Percentiles rank a stretch among this genome's conserved stretches.
These are phyloP conservation scores for Penicillium sp. DNA, from an alignment of 2,329 filamentous ascomycete genomes.

Conservation along the genomic window DNA sequence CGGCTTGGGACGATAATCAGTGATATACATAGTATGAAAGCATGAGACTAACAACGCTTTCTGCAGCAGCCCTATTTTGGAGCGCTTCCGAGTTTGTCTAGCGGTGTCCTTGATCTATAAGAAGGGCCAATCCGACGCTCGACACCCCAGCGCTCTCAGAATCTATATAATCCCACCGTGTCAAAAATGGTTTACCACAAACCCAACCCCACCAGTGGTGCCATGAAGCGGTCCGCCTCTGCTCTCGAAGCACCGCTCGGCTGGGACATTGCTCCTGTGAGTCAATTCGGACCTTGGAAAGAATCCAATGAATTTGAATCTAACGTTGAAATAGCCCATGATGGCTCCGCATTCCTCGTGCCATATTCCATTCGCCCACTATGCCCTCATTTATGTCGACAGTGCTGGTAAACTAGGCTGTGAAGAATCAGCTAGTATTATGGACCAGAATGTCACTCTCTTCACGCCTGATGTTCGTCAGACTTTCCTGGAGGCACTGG, in stretches of 20 bases:
- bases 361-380: slow-evolving; percentile 38
- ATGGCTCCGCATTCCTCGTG: slow-evolving; percentile 28
- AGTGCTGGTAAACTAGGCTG: slow-evolving; percentile 38
- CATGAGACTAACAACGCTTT: slow-evolving; percentile 11
- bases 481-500: slow-evolving; percentile 40
- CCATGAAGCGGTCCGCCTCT: slow-evolving; percentile 37
- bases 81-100: slow-evolving; percentile 1
- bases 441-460: slow-evolving; percentile 34
- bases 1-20: neutral
- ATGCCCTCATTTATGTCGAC: slow-evolving; percentile 43
- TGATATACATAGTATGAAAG: neutral
- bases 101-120: slow-evolving; percentile 13
- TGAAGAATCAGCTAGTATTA: slow-evolving; percentile 38
- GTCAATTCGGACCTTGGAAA: slow-evolving; percentile 8
- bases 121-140: slow-evolving; percentile 7
- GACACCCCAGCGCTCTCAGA: neutral
- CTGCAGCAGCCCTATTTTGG: neutral
- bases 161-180: neutral
- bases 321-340: slow-evolving; percentile 30
- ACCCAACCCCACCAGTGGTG: slow-evolving; percentile 27
- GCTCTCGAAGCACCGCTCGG: slow-evolving; percentile 30
- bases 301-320: neutral
- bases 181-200: slow-evolving; percentile 37
- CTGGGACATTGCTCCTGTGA: slow-evolving; percentile 38
- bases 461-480: slow-evolving; percentile 41